Evolutionary conservation across 2,329 filamentous ascomycete species (phyloP).

Genomic region (Lasiodiplodia hormozganensis): DNA sequence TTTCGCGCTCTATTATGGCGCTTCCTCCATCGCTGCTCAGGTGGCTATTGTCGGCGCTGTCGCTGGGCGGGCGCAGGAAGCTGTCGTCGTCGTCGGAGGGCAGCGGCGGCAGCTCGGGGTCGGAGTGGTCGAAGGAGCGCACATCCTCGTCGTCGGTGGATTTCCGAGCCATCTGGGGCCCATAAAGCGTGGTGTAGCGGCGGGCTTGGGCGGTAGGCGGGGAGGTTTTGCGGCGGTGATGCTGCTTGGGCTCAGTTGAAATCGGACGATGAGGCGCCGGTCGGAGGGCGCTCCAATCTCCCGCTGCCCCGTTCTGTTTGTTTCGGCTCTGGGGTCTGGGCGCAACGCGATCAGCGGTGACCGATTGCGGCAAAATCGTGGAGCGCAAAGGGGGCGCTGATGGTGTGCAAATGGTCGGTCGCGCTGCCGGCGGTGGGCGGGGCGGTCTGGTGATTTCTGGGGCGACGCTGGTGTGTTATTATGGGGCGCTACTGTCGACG

Average conservation of each 20-base stretch:
- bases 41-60: constrained; percentile 39
- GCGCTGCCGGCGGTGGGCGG: constrained; percentile 14
- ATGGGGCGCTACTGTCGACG: not conserved
- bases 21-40: constrained; percentile 46
- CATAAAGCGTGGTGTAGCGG: constrained; percentile 30
- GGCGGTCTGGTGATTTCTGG: constrained; percentile 6
- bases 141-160: constrained; percentile 43
- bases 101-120: constrained; percentile 49
- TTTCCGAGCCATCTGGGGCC: constrained; percentile 37
- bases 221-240: constrained; percentile 4
- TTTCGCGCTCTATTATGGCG: constrained; percentile 62
- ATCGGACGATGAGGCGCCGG: constrained; percentile 9
- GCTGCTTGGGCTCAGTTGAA: constrained; percentile 15
- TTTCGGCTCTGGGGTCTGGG: constrained; percentile 13
- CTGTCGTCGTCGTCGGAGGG: constrained; percentile 49
- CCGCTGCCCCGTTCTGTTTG: constrained; percentile 2
- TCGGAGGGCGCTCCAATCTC: constrained; percentile 22
- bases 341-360: constrained; percentile 28
- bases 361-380: constrained; percentile 23
- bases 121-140: constrained; percentile 42
- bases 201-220: not conserved
- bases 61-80: constrained; percentile 41
- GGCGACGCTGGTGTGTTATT: not conserved
- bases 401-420: constrained; percentile 23
- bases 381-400: constrained; percentile 27